phyloP scores from a whole-genome alignment of 2,329 filamentous ascomycete species.

The Diaporthe batatas region DNA sequence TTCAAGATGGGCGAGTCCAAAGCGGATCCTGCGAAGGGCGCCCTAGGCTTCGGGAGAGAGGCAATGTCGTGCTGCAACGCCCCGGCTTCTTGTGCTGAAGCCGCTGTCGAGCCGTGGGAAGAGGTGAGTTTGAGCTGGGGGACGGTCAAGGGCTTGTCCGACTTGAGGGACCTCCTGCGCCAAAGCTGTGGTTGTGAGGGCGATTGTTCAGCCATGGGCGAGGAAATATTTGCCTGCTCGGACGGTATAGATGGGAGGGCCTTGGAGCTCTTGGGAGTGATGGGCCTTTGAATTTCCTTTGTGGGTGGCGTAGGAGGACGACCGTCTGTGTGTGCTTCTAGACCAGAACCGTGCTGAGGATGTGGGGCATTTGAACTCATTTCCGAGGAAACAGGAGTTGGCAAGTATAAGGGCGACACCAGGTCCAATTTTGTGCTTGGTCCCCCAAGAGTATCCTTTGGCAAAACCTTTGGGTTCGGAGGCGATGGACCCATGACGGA shows the following conservation, averaged over 20 bases:
- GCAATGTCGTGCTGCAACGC: conserved; percentile 43
- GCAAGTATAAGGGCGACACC: conserved; percentile 36
- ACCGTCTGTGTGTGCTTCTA: conserved; percentile 18
- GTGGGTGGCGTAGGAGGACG: conserved; percentile 37
- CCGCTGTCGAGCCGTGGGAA: conserved; percentile 65
- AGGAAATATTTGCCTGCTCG: conserved; percentile 49
- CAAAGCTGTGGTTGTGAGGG: conserved; percentile 56
- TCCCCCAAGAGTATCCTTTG: conserved; percentile 30
- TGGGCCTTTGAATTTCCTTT: conserved; percentile 34
- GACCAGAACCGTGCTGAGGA: conserved; percentile 21
- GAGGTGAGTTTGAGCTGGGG: conserved; percentile 62
- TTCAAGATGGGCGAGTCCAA: conserved; percentile 42
- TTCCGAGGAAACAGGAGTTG: conserved; percentile 38
- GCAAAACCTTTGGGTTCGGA: conserved; percentile 31
- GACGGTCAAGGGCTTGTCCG: conserved; percentile 61
- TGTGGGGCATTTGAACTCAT: conserved; percentile 31
- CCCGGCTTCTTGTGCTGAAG: conserved; percentile 46
- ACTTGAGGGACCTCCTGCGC: conserved; percentile 65
- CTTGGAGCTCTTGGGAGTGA: conserved; percentile 34
- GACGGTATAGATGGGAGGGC: conserved; percentile 19
- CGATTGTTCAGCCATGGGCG: conserved; percentile 45
- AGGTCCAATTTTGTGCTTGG: conserved; percentile 22
- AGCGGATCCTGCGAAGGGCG: conserved; percentile 1
- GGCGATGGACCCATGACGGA: conserved; percentile 36
- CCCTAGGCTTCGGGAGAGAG: conserved; percentile 45